Base-by-base conservation (phyloP, 306 rosid species). In the Phaseolus lunatus region DNA sequence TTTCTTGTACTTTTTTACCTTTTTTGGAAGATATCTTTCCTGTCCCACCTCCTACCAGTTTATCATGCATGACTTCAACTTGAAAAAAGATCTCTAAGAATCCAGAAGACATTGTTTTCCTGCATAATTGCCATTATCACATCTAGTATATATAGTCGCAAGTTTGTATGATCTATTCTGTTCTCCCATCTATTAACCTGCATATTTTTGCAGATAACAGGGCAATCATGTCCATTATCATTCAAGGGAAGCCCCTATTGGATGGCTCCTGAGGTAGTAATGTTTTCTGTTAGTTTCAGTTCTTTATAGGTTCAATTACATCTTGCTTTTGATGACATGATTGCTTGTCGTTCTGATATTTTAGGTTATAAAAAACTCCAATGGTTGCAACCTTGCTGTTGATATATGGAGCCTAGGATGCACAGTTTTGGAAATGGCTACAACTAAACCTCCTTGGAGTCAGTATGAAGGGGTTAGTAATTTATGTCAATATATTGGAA, bases 351-450 rank as follows among this genome's bases (percentile, higher is more conserved):
- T 58, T 33, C 82, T 69, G 68, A 24, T 81, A 76, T 61, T 77
- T 63, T 72, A 93, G 98, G 96, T 91, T 75, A 88, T 93, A 83
- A 91, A 79, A 79, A 91, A 91, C 74, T 84, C 90, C 48, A 87
- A 78, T 67, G 96, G 98, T 47, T 80, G 85, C 84, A 93, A 85
- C 92, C 97, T 91, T 80, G 91, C 96, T 47, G 97, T 93, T 85
- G 98, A 93, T 88, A 85, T 93, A 67, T 93, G 98, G 98, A 93
- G 98, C 87, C 97, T 93, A 77, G 98, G 98, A 67, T 93, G 98
- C 89, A 93, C 98, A 16, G 98, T 93, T 80, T 89, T 93, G 88
- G 98, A 93, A 82, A 93, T 93, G 98, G 97, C 97, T 68, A 93
- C 98, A n/a, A 91, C 97, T 59, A 93, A 91, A 76, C 98, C 98